These are phyloP conservation scores for Ocimum tenuiflorum DNA, from an alignment of 257 asterid species.

Conservation along the genomic window DNA sequence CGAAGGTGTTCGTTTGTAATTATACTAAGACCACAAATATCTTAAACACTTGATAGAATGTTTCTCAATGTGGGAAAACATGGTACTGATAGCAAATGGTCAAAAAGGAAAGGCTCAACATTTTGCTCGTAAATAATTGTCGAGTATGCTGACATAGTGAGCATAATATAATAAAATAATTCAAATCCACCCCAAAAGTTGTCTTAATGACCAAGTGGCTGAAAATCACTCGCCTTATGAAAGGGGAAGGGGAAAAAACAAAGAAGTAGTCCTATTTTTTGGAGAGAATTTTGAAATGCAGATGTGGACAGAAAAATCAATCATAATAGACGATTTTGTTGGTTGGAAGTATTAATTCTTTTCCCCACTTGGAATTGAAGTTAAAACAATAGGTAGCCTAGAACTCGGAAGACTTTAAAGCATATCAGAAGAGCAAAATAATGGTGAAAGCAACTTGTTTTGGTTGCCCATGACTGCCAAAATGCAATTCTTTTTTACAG, in stretches of 20 bases:
- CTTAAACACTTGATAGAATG: not conserved
- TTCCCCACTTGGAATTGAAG: slow-evolving; percentile 28
- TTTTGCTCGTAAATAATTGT: not conserved
- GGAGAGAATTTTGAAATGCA: not conserved
- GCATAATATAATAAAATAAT: not conserved
- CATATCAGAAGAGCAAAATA: slow-evolving; percentile 13
- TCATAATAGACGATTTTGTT: slow-evolving; percentile 14
- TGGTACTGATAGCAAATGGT: not conserved
- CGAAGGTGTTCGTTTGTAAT: not conserved
- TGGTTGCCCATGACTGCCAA: slow-evolving; percentile 42
- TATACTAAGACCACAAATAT: not conserved
- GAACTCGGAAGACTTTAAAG: slow-evolving; percentile 14
- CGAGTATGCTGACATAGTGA: not conserved
- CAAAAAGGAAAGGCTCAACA: not conserved
- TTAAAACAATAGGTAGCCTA: slow-evolving; percentile 17
- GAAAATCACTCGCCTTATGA: not conserved
- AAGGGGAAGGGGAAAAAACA: not conserved
- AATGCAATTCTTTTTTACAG: too few relatives aligned
- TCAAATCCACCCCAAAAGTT: not conserved
- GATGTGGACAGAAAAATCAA: slow-evolving; percentile 7
- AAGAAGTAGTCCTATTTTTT: not conserved
- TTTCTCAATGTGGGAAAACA: not conserved
- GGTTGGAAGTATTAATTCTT: slow-evolving; percentile 22
- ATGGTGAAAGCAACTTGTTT: slow-evolving; percentile 39
- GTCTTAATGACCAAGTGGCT: not conserved